A percentile compares a stretch with the other conserved stretches of the same genome.
Conservation (phyloP, 805 yeast genomes). For the Starmerella davenportii region DNA sequence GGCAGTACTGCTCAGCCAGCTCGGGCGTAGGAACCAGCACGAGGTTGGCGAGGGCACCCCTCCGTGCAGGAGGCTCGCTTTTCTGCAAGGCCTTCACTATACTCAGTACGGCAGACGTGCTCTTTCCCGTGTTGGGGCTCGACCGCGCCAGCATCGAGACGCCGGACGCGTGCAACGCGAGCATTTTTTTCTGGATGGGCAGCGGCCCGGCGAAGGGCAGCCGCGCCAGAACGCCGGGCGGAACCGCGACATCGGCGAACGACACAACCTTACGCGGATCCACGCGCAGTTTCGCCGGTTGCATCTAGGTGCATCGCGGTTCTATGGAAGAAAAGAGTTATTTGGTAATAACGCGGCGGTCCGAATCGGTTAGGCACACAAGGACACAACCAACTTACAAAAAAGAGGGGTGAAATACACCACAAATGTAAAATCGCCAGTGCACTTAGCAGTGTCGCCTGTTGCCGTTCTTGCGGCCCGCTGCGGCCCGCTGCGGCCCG, state of each 20-base stretch:
- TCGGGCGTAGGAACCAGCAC: conserved; percentile 23
- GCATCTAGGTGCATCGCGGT: not conserved
- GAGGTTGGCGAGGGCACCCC: conserved; percentile 15
- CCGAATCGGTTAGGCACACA: no score
- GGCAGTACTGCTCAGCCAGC: conserved; percentile 21
- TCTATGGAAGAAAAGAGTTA: not conserved
- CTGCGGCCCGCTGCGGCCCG: no score
- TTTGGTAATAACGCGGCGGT: no score
- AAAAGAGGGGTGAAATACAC: no score
- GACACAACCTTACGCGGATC: conserved; percentile 16
- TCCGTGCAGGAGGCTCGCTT: not conserved
- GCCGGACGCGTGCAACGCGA: conserved; percentile 19
- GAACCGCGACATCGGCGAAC: conserved; percentile 16
- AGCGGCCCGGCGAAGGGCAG: conserved; percentile 14
- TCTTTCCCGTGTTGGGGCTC: conserved; percentile 23
- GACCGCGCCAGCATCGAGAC: conserved; percentile 19
- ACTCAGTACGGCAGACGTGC: conserved; percentile 20
- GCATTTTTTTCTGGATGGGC: conserved; percentile 19
- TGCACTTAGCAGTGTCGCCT: no score
- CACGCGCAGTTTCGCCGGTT: conserved; percentile 3
- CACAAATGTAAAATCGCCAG: no score
- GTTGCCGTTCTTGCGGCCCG: no score
- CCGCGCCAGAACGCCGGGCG: conserved; percentile 3
- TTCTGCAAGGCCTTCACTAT: conserved; percentile 6
- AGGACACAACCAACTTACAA: no score